Evolutionary conservation across 2,329 filamentous ascomycete species (phyloP), one percentile per base, ranked within the genome.

Genomic region (Hymenoscyphus fraxineus): DNA sequence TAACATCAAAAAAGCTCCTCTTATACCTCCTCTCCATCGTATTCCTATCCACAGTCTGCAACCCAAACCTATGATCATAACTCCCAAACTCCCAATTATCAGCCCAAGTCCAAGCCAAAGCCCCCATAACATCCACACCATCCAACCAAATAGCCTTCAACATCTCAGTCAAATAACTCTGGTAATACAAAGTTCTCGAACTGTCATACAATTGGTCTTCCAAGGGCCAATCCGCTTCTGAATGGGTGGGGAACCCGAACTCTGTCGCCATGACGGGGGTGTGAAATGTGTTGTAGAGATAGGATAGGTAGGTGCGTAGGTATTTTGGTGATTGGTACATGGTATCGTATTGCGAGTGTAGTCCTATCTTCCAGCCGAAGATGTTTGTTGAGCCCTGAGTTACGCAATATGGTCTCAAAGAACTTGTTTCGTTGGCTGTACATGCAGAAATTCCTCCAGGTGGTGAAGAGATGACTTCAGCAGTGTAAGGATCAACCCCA

Each of bases 41-140:
- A 39, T 39, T 6, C 0, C 56, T 9, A 19, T 35, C 32, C 2
- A 58, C n/a, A 58, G 13, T 58, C 31, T 58, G 41, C 41, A 44
- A 19, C 41, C 41, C 41, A 44, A n/a, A 44, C 41, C 41, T 44
- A 44, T 16, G 6, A 44, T 44, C 41, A 44, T n/a, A n/a, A 44
- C 41, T 44, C 41, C 41, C 15, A 44, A 44, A 44, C 15, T 44
- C 41, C 41, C 41, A 44, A n/a, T 44, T n/a, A 44, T 44, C 15
- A 16, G 12, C 31, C 27, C 10, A 58, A 35, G 16, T 19, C 56
- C 31, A 58, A 6, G n/a, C 35, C 32, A 39, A 16, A 32, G 56
- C 56, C n/a, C 56, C 56, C 16, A 58, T 58, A 13, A 58, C 31
- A 58, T 58, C 35, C n/a, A 58, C 56, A 1, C 56, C 56, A 58